These are phyloP conservation scores for Ilyonectria robusta DNA, from an alignment of 2,329 filamentous ascomycete species.

Conservation along the genomic window DNA sequence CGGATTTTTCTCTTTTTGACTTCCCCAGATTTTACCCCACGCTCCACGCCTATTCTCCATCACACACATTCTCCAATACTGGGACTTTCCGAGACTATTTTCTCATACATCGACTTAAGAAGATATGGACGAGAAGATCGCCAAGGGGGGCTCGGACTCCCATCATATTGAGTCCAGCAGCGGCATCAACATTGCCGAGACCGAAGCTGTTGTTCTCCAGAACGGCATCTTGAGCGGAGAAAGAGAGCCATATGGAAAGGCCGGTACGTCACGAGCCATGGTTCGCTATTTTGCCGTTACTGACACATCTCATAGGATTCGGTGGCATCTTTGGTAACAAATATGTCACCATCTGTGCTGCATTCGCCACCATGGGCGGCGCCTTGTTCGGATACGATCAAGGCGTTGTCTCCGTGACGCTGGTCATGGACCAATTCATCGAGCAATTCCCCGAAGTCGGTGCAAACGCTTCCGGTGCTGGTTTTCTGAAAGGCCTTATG, in stretches of 20 bases:
- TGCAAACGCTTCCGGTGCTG: constrained; percentile 52
- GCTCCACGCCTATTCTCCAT: not conserved
- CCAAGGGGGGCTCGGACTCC: constrained; percentile 4
- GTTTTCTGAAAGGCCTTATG: constrained; percentile 57
- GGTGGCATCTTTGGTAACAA: constrained; percentile 25
- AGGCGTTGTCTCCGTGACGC: constrained; percentile 54
- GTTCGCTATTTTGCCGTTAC: too few relatives aligned
- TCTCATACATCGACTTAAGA: not conserved
- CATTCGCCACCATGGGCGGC: constrained; percentile 28
- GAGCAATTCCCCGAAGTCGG: constrained; percentile 49
- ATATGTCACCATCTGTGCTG: constrained; percentile 26
- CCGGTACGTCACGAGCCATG: not conserved
- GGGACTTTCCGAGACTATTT: not conserved
- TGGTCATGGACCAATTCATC: constrained; percentile 50
- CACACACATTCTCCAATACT: not conserved
- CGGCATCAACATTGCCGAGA: not conserved
- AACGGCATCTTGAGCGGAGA: constrained; percentile 9
- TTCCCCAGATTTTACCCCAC: constrained; percentile 10
- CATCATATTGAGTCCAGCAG: constrained; percentile 12
- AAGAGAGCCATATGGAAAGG: constrained; percentile 23
- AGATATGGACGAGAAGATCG: constrained; percentile 15
- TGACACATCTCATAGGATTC: constrained; percentile 7
- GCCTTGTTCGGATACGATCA: constrained; percentile 45
- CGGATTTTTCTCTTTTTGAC: constrained; percentile 8
- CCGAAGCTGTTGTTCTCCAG: not conserved